These are phyloP conservation scores for Eucalyptus sp. DNA, from an alignment of 345 rosid species.

Conservation along the genomic window DNA sequence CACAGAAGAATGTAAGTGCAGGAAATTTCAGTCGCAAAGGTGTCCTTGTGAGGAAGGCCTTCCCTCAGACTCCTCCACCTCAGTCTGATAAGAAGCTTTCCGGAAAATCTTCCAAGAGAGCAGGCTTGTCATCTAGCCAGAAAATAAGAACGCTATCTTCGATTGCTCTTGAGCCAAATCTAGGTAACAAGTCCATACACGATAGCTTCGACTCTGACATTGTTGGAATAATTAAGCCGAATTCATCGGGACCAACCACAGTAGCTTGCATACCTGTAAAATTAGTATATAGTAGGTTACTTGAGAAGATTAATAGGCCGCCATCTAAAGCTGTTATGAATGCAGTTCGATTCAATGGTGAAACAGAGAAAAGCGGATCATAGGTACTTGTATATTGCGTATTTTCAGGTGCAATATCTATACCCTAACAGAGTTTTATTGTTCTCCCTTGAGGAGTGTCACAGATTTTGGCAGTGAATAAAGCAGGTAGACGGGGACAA, in stretches of 20 bases:
- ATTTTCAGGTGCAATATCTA: neutral
- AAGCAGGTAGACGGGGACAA: neutral
- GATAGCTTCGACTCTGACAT: conserved; percentile 13
- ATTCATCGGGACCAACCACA: conserved; percentile 61
- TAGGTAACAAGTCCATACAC: conserved; percentile 13
- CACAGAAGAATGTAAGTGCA: conserved; percentile 13
- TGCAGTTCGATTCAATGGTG: conserved; percentile 18
- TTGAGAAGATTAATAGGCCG: conserved; percentile 96
- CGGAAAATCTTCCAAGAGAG: conserved; percentile 41
- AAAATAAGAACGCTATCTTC: conserved; percentile 86
- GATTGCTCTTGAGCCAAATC: conserved; percentile 45
- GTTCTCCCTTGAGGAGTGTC: neutral
- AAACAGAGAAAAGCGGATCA: conserved; percentile 21
- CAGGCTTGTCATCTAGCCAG: conserved; percentile 46
- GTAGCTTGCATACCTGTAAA: conserved; percentile 97
- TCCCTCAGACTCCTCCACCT: conserved; percentile 21
- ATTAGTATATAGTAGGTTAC: conserved; percentile 92
- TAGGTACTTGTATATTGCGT: conserved; percentile 2
- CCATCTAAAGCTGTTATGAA: conserved; percentile 54
- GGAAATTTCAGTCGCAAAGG: conserved; percentile 30
- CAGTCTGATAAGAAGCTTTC: conserved; percentile 33
- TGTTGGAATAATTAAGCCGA: conserved; percentile 56
- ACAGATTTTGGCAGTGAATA: neutral
- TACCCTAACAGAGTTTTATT: neutral
- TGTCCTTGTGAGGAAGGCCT: conserved; percentile 27